Conservation (phyloP, 768 basidiomycete genomes). For the Mycena haematopus region DNA sequence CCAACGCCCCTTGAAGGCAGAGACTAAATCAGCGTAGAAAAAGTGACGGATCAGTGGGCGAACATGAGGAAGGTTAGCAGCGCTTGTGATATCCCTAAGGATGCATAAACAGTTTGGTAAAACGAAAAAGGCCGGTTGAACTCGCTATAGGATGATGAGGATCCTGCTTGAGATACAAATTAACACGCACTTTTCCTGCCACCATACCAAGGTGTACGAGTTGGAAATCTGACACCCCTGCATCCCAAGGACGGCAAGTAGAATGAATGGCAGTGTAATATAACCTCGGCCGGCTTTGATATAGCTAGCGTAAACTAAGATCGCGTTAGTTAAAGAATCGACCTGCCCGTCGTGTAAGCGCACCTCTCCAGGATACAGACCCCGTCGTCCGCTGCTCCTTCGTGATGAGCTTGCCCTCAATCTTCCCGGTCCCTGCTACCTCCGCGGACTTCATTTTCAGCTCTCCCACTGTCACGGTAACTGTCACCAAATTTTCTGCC, state of each 20-base stretch:
- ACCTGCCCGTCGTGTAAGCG: slow-evolving; percentile 13
- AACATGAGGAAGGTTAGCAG: slow-evolving; percentile 64
- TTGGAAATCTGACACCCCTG: slow-evolving; percentile 67
- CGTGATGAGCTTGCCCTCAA: slow-evolving; percentile 70
- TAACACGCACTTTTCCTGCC: slow-evolving; percentile 61
- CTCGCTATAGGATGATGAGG: slow-evolving; percentile 37
- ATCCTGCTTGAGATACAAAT: neutral
- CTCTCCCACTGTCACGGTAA: slow-evolving; percentile 36
- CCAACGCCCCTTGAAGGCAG: slow-evolving; percentile 49
- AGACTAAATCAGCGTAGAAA: neutral
- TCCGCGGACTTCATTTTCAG: slow-evolving; percentile 45
- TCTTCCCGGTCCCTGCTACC: slow-evolving; percentile 59
- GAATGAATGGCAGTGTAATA: slow-evolving; percentile 56
- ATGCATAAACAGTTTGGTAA: slow-evolving; percentile 71
- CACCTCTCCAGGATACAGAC: slow-evolving; percentile 58
- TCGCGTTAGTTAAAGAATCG: neutral
- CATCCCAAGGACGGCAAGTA: slow-evolving; percentile 60
- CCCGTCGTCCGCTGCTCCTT: slow-evolving; percentile 73
- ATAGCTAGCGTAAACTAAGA: slow-evolving; percentile 67
- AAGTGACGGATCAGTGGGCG: slow-evolving; percentile 26
- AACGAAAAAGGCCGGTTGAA: slow-evolving; percentile 58
- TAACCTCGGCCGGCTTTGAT: slow-evolving; percentile 59
- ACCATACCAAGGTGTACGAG: slow-evolving; percentile 76
- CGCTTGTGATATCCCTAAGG: slow-evolving; percentile 61
- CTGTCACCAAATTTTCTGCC: slow-evolving; percentile 36